phyloP scores from a whole-genome alignment of 2,329 filamentous ascomycete species.

The Penicillium glabrum region DNA sequence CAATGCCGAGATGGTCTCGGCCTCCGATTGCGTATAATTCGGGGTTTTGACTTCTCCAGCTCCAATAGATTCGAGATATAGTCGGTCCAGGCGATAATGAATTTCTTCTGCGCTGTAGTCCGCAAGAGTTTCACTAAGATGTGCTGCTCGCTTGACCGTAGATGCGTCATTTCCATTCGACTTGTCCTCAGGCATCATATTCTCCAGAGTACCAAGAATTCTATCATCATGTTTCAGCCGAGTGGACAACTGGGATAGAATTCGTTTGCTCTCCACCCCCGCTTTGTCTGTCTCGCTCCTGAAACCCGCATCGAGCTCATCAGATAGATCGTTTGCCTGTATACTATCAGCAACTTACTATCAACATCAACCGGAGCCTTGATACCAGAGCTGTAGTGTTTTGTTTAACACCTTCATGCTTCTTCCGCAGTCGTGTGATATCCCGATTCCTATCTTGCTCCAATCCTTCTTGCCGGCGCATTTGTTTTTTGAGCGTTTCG shows the following conservation, averaged over 20 bases:
- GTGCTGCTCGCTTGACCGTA: conserved; percentile 26
- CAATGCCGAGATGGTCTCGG: conserved; percentile 25
- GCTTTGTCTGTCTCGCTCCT: conserved; percentile 31
- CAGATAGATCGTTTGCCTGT: conserved; percentile 37
- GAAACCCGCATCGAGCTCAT: conserved; percentile 33
- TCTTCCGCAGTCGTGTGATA: conserved; percentile 32
- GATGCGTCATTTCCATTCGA: conserved; percentile 29
- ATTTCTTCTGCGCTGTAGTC: conserved; percentile 38
- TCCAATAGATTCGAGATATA: conserved; percentile 36
- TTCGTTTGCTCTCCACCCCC: conserved; percentile 31
- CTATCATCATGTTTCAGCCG: conserved; percentile 40
- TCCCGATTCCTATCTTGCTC: conserved; percentile 26
- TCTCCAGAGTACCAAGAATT: conserved; percentile 31
- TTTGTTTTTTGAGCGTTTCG: conserved; percentile 28
- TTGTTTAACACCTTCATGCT: conserved; percentile 37
- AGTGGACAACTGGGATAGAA: conserved; percentile 33
- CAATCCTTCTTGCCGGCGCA: conserved; percentile 22
- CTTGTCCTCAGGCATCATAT: conserved; percentile 27
- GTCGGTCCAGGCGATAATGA: conserved; percentile 39
- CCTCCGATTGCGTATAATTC: background rate
- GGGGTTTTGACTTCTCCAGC: background rate
- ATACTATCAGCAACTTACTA: conserved; percentile 11
- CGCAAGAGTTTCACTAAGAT: conserved; percentile 32
- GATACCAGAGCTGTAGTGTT: conserved; percentile 34
- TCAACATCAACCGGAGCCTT: background rate